A percentile compares a stretch with the other conserved stretches of the same genome.
phyloP scores from a whole-genome alignment of 2,329 filamentous ascomycete genomes.

The Aspergillus carbonarius region DNA sequence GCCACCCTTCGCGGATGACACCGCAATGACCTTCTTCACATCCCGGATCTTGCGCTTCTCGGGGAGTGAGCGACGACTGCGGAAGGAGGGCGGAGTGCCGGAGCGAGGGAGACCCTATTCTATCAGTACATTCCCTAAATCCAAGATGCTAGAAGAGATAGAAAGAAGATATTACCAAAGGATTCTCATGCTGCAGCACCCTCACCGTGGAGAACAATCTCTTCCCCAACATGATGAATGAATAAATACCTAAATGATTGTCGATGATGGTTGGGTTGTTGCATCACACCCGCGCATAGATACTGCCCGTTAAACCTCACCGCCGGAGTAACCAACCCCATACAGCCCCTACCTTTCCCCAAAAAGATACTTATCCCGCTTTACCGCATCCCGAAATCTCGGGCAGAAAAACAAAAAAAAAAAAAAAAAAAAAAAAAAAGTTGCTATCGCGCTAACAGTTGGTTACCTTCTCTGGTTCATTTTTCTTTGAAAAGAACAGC shows the following conservation, averaged over 20 bases:
- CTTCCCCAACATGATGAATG: conserved; percentile 24
- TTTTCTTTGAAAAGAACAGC: conserved; percentile 7
- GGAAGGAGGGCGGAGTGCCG: conserved; percentile 65
- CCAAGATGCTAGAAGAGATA: neutral
- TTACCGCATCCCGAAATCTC: conserved; percentile 20
- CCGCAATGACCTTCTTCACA: conserved; percentile 90
- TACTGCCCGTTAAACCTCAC: conserved; percentile 24
- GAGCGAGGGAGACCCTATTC: conserved; percentile 82
- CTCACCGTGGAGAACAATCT: conserved; percentile 58
- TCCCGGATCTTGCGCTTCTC: conserved; percentile 76
- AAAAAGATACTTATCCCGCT: neutral
- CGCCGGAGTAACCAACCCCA: conserved; percentile 14
- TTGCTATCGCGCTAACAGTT: neutral
- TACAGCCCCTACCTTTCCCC: neutral
- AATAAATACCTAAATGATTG: neutral
- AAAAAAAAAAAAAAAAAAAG: conserved; percentile 28
- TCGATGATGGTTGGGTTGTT: neutral
- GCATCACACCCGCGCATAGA: neutral
- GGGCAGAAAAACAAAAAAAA: conserved; percentile 20
- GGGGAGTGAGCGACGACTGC: conserved; percentile 76
- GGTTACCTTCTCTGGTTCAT: neutral
- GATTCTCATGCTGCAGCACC: conserved; percentile 75
- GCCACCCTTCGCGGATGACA: conserved; percentile 96
- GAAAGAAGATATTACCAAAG: conserved; percentile 59
- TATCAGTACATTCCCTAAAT: neutral